Percentiles rank a stretch among this genome's conserved stretches.
phyloP scores from a whole-genome alignment of 2,329 filamentous ascomycete genomes.

The Trichophyton benhamiae region DNA sequence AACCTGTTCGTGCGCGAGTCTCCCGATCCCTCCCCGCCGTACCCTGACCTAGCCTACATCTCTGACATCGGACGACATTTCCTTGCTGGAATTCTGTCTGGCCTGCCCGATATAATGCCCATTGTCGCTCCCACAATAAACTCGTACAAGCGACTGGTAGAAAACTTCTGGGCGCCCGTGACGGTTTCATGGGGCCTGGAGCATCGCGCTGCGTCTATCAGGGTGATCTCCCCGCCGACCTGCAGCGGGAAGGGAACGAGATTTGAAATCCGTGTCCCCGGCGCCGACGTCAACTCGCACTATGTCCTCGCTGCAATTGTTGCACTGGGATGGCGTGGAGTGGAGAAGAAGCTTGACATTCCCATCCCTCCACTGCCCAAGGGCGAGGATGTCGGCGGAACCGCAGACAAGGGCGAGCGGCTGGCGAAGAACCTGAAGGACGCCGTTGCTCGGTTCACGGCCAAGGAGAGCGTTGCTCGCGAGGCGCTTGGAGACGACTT shows the following conservation, averaged over 20 bases:
- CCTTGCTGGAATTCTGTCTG: slow-evolving; percentile 76
- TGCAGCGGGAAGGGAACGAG: slow-evolving; percentile 73
- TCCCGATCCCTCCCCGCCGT: slow-evolving; percentile 58
- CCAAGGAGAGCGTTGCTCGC: slow-evolving; percentile 71
- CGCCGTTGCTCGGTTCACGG: slow-evolving; percentile 65
- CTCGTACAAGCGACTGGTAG: slow-evolving; percentile 93
- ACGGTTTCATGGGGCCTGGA: slow-evolving; percentile 96
- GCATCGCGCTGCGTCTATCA: slow-evolving; percentile 82
- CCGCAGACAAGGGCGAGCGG: slow-evolving; percentile 57
- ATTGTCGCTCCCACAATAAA: slow-evolving; percentile 89
- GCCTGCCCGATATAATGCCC: slow-evolving; percentile 90
- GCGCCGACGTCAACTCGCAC: slow-evolving; percentile 86
- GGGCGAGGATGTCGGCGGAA: slow-evolving; percentile 67
- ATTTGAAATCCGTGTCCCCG: slow-evolving; percentile 84
- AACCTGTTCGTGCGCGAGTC: slow-evolving; percentile 71
- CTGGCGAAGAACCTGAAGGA: slow-evolving; percentile 78
- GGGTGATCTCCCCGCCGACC: slow-evolving; percentile 79
- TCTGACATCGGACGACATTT: slow-evolving; percentile 88
- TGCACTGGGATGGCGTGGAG: slow-evolving; percentile 76
- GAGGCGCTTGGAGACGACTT: slow-evolving; percentile 91
- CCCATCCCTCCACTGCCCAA: slow-evolving; percentile 70
- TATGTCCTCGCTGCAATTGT: slow-evolving; percentile 78
- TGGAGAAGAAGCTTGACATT: slow-evolving; percentile 84
- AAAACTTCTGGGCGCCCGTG: slow-evolving; percentile 98
- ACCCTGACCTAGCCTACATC: slow-evolving; percentile 62